These are phyloP conservation scores for Talaromyces sp. DNA, from an alignment of 2,329 filamentous ascomycete genomes.

Conservation along the genomic window DNA sequence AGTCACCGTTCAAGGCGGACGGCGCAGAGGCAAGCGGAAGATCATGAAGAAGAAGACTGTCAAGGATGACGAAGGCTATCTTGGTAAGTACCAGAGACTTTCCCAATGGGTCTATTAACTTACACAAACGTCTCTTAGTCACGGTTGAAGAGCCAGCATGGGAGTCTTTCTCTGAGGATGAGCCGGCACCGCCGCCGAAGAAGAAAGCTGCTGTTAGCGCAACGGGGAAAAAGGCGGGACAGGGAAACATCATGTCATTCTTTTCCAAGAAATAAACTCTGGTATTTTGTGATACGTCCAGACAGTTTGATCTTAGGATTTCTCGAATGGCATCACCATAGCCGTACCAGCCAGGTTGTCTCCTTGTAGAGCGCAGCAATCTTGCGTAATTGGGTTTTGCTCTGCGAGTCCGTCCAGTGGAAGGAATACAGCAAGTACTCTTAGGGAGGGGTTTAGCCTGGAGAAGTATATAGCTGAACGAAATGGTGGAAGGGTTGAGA, in stretches of 20 bases:
- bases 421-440: no score
- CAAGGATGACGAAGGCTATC: slow-evolving; percentile 83
- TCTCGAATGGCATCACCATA: not conserved
- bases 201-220: slow-evolving; percentile 43
- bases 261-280: slow-evolving; percentile 68
- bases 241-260: slow-evolving; percentile 85
- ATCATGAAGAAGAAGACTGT: slow-evolving; percentile 84
- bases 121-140: slow-evolving; percentile 49
- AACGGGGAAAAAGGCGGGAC: slow-evolving; percentile 55
- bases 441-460: no score
- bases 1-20: slow-evolving; percentile 55
- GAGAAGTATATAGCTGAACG: no score
- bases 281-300: not conserved
- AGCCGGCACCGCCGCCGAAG: slow-evolving; percentile 51
- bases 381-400: not conserved
- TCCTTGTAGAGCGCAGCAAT: not conserved
- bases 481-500: no score
- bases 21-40: slow-evolving; percentile 69
- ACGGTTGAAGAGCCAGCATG: slow-evolving; percentile 78
- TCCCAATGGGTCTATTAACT: not conserved
- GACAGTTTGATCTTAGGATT: not conserved
- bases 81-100: slow-evolving; percentile 55
- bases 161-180: slow-evolving; percentile 93
- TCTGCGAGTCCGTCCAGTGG: not conserved
- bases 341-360: not conserved